These are phyloP conservation scores for Pleurotus salmoneostramineus DNA, from an alignment of 768 basidiomycete genomes.

Conservation along the genomic window DNA sequence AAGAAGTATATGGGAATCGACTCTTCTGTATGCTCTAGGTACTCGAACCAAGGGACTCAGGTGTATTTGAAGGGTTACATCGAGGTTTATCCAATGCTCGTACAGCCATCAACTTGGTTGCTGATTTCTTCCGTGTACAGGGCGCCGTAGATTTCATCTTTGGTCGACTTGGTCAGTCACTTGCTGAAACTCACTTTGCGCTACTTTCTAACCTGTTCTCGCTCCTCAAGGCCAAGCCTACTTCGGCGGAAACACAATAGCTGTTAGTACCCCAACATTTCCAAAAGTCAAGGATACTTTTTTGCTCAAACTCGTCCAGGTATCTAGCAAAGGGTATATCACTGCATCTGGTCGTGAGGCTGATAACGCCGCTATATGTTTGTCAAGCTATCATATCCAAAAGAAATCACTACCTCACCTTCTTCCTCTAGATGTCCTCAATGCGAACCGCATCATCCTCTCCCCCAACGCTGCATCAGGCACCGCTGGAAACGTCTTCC, in stretches of 20 bases:
- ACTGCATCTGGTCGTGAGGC: slow-evolving; percentile 46
- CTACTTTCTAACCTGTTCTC: neutral
- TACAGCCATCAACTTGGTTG: neutral
- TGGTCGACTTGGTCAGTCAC: slow-evolving; percentile 25
- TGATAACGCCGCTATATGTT: slow-evolving; percentile 42
- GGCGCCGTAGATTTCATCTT: slow-evolving; percentile 51
- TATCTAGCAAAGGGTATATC: slow-evolving; percentile 38
- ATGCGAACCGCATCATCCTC: slow-evolving; percentile 38
- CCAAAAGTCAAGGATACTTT: neutral
- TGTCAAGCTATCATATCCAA: slow-evolving; percentile 12
- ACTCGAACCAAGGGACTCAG: slow-evolving; percentile 40
- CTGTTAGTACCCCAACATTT: slow-evolving; percentile 7
- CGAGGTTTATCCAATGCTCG: slow-evolving; percentile 24
- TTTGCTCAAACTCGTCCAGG: neutral
- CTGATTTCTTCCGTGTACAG: slow-evolving; percentile 16
- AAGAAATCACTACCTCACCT: neutral
- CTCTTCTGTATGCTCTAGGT: too few relatives aligned
- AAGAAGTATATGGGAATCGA: too few relatives aligned
- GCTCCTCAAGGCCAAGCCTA: slow-evolving; percentile 29
- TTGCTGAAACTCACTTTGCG: neutral
- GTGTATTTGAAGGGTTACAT: slow-evolving; percentile 45
- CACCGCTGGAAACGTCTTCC: slow-evolving; percentile 31
- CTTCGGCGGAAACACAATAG: slow-evolving; percentile 48
- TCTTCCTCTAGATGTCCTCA: slow-evolving; percentile 33
- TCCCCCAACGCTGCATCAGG: slow-evolving; percentile 33